Evolutionary conservation across 148 eudicot genomes (phyloP).

Genomic region (Camellia japonica): DNA sequence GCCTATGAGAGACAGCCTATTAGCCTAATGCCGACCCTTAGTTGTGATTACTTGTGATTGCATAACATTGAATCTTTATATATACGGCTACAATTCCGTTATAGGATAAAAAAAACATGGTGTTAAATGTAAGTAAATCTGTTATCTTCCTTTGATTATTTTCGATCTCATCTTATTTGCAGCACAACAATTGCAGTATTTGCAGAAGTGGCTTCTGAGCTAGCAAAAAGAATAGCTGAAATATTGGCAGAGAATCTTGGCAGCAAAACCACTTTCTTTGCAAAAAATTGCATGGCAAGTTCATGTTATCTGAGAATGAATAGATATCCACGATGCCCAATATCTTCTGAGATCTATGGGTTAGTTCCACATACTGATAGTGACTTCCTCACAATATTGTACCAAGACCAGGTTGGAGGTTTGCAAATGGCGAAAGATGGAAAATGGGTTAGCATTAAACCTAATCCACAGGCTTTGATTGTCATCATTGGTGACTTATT

Average conservation of each 20-base stretch:
- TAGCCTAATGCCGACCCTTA: no score
- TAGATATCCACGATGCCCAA: conserved; percentile 59
- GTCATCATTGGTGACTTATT: conserved; percentile 57
- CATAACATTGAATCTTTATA: no score
- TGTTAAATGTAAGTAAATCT: no score
- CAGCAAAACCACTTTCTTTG: conserved; percentile 21
- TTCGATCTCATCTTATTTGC: neutral
- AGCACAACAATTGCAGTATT: neutral
- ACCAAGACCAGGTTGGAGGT: conserved; percentile 60
- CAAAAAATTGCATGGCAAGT: conserved; percentile 33
- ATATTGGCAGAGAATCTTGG: conserved; percentile 42
- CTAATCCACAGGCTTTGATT: conserved; percentile 47
- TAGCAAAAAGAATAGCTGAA: conserved; percentile 40
- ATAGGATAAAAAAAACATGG: no score
- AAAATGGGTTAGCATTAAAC: conserved; percentile 49
- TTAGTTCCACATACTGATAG: conserved; percentile 60
- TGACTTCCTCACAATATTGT: conserved; percentile 55
- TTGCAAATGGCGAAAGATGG: conserved; percentile 53
- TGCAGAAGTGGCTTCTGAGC: neutral
- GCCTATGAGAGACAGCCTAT: no score
- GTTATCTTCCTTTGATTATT: neutral
- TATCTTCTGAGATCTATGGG: conserved; percentile 32
- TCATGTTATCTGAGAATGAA: conserved; percentile 55
- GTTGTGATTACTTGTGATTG: no score
- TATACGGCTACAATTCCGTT: no score